These are phyloP conservation scores for Canavalia ensiformis DNA, from an alignment of 306 rosid species.

Conservation along the genomic window DNA sequence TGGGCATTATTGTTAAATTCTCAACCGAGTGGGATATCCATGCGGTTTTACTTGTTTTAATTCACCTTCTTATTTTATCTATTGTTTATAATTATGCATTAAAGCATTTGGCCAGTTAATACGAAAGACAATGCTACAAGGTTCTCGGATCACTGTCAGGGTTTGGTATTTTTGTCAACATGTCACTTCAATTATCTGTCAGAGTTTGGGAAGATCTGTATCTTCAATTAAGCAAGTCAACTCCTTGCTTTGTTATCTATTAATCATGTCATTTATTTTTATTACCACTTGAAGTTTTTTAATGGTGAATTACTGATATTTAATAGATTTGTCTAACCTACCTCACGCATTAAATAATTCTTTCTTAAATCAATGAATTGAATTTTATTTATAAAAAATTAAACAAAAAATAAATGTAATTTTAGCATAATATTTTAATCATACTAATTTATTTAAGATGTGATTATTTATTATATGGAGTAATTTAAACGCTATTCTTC, in stretches of 20 bases:
- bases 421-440: no score
- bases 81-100: neutral
- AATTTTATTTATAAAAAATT: no score
- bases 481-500: no score
- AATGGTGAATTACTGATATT: neutral
- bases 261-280: slow-evolving; percentile 13
- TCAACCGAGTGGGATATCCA: neutral
- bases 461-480: no score
- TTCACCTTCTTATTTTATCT: neutral
- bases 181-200: neutral
- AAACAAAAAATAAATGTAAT: no score
- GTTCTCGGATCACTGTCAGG: slow-evolving; percentile 34
- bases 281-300: slow-evolving; percentile 8
- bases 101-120: slow-evolving; percentile 17
- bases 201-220: neutral
- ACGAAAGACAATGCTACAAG: slow-evolving; percentile 18
- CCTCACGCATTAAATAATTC: no score
- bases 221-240: slow-evolving; percentile 43
- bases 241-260: slow-evolving; percentile 20
- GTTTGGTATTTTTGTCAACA: slow-evolving; percentile 44
- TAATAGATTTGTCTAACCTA: no score
- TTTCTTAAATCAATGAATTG: no score
- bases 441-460: no score
- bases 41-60: neutral
- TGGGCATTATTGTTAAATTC: neutral